Percentiles rank a stretch among this genome's conserved stretches.
Conservation (phyloP, 2,329 filamentous ascomycete genomes). For the Aspergillus pseudonomiae region DNA sequence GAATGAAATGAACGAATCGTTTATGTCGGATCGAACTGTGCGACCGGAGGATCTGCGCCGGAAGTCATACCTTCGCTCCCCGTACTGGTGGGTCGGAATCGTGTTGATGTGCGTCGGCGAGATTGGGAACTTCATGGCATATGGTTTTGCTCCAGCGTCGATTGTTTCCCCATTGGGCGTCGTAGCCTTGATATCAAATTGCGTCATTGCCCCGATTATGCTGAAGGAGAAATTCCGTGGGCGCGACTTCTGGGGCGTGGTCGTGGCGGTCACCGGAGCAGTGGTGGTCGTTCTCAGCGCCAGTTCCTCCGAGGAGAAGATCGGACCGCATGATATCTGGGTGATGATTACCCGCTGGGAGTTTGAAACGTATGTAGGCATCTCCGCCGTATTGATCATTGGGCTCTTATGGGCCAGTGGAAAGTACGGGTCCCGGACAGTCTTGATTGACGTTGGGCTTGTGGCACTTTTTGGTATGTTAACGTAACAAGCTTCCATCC, state of each 20-base stretch:
- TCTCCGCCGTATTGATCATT: slow-evolving; percentile 74
- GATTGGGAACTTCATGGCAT: slow-evolving; percentile 93
- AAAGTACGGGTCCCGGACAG: slow-evolving; percentile 80
- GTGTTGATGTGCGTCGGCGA: slow-evolving; percentile 91
- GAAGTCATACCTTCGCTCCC: slow-evolving; percentile 81
- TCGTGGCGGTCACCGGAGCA: slow-evolving; percentile 83
- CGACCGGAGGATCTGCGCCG: slow-evolving; percentile 49
- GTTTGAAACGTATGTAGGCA: slow-evolving; percentile 85
- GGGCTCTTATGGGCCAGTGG: slow-evolving; percentile 80
- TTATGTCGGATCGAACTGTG: slow-evolving; percentile 44
- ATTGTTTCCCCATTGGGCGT: slow-evolving; percentile 96
- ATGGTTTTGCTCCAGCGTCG: slow-evolving; percentile 95
- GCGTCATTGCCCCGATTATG: slow-evolving; percentile 91
- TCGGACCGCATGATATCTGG: slow-evolving; percentile 90
- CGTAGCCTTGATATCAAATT: slow-evolving; percentile 96
- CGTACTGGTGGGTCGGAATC: slow-evolving; percentile 96
- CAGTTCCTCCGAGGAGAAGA: slow-evolving; percentile 82
- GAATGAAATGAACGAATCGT: slow-evolving; percentile 34
- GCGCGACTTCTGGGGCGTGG: slow-evolving; percentile 83
- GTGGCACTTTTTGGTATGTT: slow-evolving; percentile 83
- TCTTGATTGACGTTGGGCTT: slow-evolving; percentile 88
- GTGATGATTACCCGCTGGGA: slow-evolving; percentile 81
- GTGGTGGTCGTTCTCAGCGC: slow-evolving; percentile 93
- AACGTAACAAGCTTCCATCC: background rate
- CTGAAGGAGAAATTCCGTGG: slow-evolving; percentile 86